Evolutionary conservation across 2,329 filamentous ascomycete species (phyloP), one percentile per base, ranked within the genome.

Genomic region (Mycosphaerella sp.): DNA sequence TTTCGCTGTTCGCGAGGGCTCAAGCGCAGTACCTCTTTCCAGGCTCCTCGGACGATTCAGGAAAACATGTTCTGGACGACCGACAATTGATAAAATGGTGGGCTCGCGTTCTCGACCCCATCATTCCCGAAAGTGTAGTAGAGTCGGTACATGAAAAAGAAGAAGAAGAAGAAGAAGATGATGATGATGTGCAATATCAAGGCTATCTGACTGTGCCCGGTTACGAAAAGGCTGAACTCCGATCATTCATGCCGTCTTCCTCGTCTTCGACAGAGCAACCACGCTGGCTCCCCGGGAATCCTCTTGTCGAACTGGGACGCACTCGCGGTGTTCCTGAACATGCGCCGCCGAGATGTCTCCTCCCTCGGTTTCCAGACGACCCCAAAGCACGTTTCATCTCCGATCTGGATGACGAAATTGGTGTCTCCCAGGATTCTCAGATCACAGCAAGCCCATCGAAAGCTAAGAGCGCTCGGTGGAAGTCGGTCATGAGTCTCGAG

Each of bases 11-110:
- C 68, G 95, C 93, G 0, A 81, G 93, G 56, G 84, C 93, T 0
- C 93, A 97, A 68, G 84, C 86, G 48, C 93, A 97, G 67, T 98
- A 98, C 64, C 80, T 98, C 11, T 98, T 97, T 67, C 91, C 93
- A 0, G 89, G 89, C 0, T 97, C 92, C 66, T 82, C 90, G 39
- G 85, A 95, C 56, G 92, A 96, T 68, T 71, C 73, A 14, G 81
- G 81, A 2, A 98, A 98, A 68, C 93, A 98, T 73, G 86, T 98
- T 0, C 76, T 97, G 7, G 89, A 95, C 64, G 93, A 98, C 65
- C 80, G 90, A 32, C 89, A 87, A 0, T 75, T 98, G 48, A 88
- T 98, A 17, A 89, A 85, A 65, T 98, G 93, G 93, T 98, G 93
- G 93, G 95, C 90, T 67, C 85, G 82, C 12, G 87, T 92, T 9